phyloP scores from a whole-genome alignment of 2,329 filamentous ascomycete genomes.

The Colletotrichum tamarilloi region DNA sequence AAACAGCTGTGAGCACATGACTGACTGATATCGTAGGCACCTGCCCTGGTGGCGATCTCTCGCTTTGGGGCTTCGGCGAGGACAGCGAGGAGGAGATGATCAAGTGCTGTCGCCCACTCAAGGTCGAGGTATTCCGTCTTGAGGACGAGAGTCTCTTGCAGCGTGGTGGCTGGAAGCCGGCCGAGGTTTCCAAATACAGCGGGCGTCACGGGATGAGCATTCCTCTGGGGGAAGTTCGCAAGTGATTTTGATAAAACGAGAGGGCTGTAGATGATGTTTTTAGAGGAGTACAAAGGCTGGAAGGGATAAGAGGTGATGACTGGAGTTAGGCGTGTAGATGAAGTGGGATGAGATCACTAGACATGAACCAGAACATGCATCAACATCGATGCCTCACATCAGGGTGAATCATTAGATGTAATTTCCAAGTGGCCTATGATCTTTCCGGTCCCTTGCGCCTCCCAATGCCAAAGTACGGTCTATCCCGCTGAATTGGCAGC shows the following conservation, averaged over 20 bases:
- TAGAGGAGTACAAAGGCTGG: neutral
- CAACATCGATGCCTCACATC: neutral
- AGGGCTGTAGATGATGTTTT: too few species aligned
- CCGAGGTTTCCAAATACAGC: slow-evolving; percentile 69
- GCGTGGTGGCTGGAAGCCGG: slow-evolving; percentile 69
- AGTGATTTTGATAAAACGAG: neutral
- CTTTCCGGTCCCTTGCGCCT: neutral
- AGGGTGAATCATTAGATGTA: neutral
- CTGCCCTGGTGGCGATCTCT: slow-evolving; percentile 85
- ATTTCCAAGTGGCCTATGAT: too few species aligned
- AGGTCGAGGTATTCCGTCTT: slow-evolving; percentile 78
- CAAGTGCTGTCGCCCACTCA: slow-evolving; percentile 78
- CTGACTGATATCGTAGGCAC: slow-evolving; percentile 56
- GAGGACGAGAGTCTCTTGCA: slow-evolving; percentile 63
- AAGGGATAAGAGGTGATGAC: neutral
- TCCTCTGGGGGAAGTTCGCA: slow-evolving; percentile 27
- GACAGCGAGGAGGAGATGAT: slow-evolving; percentile 75
- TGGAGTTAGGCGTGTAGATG: neutral
- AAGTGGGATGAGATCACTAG: neutral
- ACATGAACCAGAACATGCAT: neutral
- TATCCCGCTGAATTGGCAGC: slow-evolving; percentile 6
- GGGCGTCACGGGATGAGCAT: slow-evolving; percentile 73
- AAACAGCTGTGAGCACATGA: neutral
- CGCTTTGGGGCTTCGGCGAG: slow-evolving; percentile 82
- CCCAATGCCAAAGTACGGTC: neutral